A percentile compares a stretch with the other conserved stretches of the same genome.
phyloP scores from a whole-genome alignment of 768 basidiomycete genomes.

The Suillus placidus region DNA sequence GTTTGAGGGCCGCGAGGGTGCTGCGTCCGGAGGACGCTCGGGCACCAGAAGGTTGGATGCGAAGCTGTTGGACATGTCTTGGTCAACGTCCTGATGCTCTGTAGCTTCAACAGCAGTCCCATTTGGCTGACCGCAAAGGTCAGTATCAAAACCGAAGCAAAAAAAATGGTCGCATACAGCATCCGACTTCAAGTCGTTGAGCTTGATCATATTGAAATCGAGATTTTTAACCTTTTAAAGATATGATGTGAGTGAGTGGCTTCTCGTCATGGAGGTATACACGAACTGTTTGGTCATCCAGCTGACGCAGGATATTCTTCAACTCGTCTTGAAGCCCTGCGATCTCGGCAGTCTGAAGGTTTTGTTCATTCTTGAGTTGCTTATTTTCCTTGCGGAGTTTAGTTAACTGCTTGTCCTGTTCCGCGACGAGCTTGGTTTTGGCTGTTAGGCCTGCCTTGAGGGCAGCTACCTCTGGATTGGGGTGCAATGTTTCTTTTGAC shows the following conservation, averaged over 20 bases:
- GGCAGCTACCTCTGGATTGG: neutral
- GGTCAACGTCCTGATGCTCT: neutral
- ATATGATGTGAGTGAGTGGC: neutral
- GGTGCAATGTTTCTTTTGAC: neutral
- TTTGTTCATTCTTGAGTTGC: neutral
- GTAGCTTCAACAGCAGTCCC: neutral
- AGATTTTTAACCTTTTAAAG: neutral
- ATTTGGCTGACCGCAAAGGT: neutral
- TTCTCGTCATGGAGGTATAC: neutral
- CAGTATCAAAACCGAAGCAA: neutral
- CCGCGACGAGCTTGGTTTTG: neutral
- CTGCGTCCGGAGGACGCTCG: neutral
- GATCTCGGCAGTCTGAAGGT: conserved; percentile 6
- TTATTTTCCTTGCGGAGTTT: conserved; percentile 7
- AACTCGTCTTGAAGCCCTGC: conserved; percentile 9
- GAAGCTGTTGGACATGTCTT: neutral
- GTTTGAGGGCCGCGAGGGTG: neutral
- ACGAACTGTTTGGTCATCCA: conserved; percentile 6
- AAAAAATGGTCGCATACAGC: neutral
- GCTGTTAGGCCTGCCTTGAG: neutral
- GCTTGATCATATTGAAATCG: neutral
- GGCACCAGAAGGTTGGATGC: neutral
- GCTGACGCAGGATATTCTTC: conserved; percentile 1
- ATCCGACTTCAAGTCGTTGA: neutral
- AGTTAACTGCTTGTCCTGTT: neutral